Conservation (phyloP, 805 yeast species). For the Blastobotrys terrestris region DNA sequence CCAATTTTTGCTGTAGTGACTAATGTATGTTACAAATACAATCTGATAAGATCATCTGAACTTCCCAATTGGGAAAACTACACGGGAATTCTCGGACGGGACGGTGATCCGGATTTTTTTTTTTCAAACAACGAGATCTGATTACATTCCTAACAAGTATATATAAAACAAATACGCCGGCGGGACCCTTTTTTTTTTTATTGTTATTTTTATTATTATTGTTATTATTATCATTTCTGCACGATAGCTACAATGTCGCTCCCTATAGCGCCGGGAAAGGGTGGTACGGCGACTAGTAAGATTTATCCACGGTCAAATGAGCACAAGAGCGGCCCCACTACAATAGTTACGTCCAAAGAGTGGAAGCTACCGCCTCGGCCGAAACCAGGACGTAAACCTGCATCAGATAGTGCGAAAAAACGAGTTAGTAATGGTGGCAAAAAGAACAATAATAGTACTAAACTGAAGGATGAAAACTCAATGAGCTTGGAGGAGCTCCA, state of each 20-base stretch:
- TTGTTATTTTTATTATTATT: too few species aligned
- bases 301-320: not conserved
- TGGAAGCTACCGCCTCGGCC: constrained; percentile 77
- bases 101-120: not conserved
- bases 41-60: not conserved
- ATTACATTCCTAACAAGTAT: not conserved
- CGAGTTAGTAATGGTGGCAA: not conserved
- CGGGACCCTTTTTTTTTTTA: not conserved
- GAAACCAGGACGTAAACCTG: constrained; percentile 44
- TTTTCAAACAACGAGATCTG: not conserved
- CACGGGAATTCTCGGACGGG: not conserved
- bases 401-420: constrained; percentile 8
- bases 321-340: not conserved
- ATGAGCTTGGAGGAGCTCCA: constrained; percentile 3
- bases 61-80: not conserved
- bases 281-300: not conserved
- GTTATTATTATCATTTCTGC: not conserved
- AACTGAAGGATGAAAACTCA: constrained; percentile 4
- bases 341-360: constrained; percentile 46
- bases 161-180: not conserved
- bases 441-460: constrained; percentile 2
- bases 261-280: not conserved
- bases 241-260: not conserved
- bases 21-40: not conserved
- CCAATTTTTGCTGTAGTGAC: not conserved